phyloP scores from a whole-genome alignment of 371 early-diverging fungal genomes.

The Parasitella parasitica region DNA sequence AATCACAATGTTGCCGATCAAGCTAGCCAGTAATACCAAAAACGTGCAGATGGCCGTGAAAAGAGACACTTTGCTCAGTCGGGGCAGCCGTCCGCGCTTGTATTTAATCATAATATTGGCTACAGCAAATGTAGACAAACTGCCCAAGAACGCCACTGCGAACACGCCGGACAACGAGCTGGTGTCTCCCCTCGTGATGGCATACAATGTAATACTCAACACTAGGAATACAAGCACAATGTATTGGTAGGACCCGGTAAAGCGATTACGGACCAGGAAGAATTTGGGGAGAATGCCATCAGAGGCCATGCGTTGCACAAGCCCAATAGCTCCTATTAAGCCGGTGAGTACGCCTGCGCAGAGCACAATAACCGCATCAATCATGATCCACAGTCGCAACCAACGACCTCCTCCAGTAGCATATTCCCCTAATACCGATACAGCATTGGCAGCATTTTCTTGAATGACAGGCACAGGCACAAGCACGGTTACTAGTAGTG shows the following conservation, averaged over 20 bases:
- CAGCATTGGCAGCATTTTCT: slow-evolving; percentile 38
- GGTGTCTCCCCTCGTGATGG: slow-evolving; percentile 43
- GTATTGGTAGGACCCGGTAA: slow-evolving; percentile 50
- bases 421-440: slow-evolving; percentile 48
- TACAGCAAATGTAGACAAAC: slow-evolving; percentile 44
- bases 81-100: slow-evolving; percentile 42
- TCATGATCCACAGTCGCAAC: slow-evolving; percentile 46
- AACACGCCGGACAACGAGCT: slow-evolving; percentile 55
- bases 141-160: slow-evolving; percentile 54
- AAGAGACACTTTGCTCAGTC: slow-evolving; percentile 25
- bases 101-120: slow-evolving; percentile 48
- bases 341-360: slow-evolving; percentile 63
- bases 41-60: slow-evolving; percentile 26
- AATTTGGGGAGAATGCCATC: slow-evolving; percentile 55
- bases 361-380: slow-evolving; percentile 62
- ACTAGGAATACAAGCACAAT: slow-evolving; percentile 50
- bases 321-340: slow-evolving; percentile 54
- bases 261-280: slow-evolving; percentile 41
- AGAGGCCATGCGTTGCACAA: slow-evolving; percentile 51
- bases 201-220: slow-evolving; percentile 45
- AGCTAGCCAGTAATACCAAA: slow-evolving; percentile 25
- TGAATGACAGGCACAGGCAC: slow-evolving; percentile 46
- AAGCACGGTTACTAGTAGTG: slow-evolving; percentile 37
- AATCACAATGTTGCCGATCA: slow-evolving; percentile 54
- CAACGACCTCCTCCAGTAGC: slow-evolving; percentile 40